Percentiles rank a stretch among this genome's conserved stretches.
Conservation (phyloP, 768 basidiomycete species). For the Lactifluus volemus region DNA sequence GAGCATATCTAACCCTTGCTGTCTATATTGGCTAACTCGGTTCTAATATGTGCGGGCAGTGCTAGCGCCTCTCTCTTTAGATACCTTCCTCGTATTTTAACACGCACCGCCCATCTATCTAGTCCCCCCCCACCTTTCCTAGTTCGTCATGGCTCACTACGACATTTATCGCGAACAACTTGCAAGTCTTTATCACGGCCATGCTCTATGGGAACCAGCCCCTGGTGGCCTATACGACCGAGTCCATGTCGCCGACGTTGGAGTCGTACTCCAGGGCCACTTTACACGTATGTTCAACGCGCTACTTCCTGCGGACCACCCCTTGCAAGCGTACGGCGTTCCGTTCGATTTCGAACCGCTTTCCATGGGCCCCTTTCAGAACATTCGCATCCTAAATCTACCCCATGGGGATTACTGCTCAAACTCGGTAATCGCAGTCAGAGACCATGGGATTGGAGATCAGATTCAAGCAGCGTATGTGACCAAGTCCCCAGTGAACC, state of each 20-base stretch:
- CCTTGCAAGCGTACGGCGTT: background rate
- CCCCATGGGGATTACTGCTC: background rate
- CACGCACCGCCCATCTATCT: background rate
- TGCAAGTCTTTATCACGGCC: slow-evolving; percentile 1
- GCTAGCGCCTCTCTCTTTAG: background rate
- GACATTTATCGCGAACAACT: slow-evolving; percentile 17
- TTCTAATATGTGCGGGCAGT: background rate
- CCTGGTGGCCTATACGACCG: slow-evolving; percentile 17
- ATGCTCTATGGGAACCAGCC: slow-evolving; percentile 19
- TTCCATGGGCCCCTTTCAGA: slow-evolving; percentile 6
- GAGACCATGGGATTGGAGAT: background rate
- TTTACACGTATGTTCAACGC: slow-evolving; percentile 20
- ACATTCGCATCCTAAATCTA: background rate
- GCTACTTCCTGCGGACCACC: slow-evolving; percentile 2
- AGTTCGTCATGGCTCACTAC: background rate
- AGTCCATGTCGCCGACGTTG: slow-evolving; percentile 21
- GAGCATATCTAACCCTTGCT: background rate
- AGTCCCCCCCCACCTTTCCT: background rate
- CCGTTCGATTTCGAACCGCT: slow-evolving; percentile 2
- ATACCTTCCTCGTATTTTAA: background rate
- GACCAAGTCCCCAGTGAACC: background rate
- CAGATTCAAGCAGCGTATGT: slow-evolving; percentile 8
- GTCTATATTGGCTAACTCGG: background rate
- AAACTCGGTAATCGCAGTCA: background rate
- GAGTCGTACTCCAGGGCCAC: slow-evolving; percentile 16